Conservation (phyloP, 768 basidiomycete genomes). For the Tulasnella sp. region DNA sequence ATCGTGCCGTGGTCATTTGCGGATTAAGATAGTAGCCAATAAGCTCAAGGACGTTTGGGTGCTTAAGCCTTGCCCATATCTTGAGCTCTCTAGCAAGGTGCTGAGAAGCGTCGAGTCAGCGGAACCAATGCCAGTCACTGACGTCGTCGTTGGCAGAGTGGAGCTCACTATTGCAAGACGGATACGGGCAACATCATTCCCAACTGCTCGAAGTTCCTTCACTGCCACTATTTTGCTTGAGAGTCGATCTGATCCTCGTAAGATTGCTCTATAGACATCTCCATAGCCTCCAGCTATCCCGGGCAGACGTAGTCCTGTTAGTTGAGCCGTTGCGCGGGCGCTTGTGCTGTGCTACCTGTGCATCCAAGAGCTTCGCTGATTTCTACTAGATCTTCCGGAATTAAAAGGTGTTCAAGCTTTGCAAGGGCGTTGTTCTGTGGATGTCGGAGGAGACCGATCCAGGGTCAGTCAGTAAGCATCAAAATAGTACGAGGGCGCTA, state of each 20-base stretch:
- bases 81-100: not conserved
- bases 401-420: no score
- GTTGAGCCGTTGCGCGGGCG: not conserved
- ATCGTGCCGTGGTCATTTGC: not conserved
- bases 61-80: not conserved
- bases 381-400: no score
- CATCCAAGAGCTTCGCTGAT: no score
- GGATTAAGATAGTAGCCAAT: not conserved
- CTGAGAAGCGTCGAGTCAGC: not conserved
- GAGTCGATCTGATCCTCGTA: not conserved
- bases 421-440: no score
- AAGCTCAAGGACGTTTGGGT: not conserved
- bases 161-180: not conserved
- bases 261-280: not conserved
- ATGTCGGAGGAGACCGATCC: no score
- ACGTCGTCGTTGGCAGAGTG: no score
- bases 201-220: not conserved
- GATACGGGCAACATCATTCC: not conserved
- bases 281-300: not conserved
- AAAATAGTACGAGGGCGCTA: no score
- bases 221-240: not conserved
- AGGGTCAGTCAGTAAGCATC: no score
- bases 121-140: not conserved
- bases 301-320: not conserved
- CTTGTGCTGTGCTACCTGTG: no score